Base-by-base conservation (phyloP, 495 filamentous ascomycete genomes). In the Penicillium riverlandense region DNA sequence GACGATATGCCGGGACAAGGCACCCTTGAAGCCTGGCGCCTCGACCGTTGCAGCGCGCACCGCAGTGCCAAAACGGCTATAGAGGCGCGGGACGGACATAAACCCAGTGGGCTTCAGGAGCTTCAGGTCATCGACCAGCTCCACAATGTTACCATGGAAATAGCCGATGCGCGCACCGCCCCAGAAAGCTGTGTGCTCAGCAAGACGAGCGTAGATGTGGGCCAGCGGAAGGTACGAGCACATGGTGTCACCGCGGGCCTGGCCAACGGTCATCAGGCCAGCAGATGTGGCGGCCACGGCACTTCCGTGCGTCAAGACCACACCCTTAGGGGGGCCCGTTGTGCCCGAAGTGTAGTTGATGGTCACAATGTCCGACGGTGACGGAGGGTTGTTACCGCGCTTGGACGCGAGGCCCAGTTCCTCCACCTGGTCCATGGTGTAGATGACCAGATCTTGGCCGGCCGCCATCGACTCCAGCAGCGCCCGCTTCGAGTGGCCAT, bases 321-420 rank as follows among this genome's bases (percentile, higher is more conserved):
- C 92, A 44, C 92, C 92, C 69, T 98, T 98, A 6, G 92, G 92
- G 49, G 86, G 77, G 7, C 92, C 94, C 0, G 92, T 98, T 8
- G 92, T 98, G 12, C 92, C 92, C 10, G 88, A 95, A 8, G 92
- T 98, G 69, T 98, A 98, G 70, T 97, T 98, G 67, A 98, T 90
- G 29, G 92, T 97, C 44, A 95, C 74, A 54, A 85, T 75, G 57
- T 96, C 90, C 2, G 84, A 76, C 1, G 85, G 78, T 29, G 65
- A 66, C 8, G 92, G 91, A 29, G 84, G 77, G 35, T 71, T 69
- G 40, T 80, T 82, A 35, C 83, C 76, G 29, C 79, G 75, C 28
- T 82, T 82, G 6, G 80, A 77, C 14, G 77, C 64, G 33, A 72
- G 79, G 12, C 94, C 92, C 10, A 96, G 50, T 36, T 80, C 75